Conservation (phyloP, 371 early-diverging fungal species). For the Apophysomyces trapeziformis region DNA sequence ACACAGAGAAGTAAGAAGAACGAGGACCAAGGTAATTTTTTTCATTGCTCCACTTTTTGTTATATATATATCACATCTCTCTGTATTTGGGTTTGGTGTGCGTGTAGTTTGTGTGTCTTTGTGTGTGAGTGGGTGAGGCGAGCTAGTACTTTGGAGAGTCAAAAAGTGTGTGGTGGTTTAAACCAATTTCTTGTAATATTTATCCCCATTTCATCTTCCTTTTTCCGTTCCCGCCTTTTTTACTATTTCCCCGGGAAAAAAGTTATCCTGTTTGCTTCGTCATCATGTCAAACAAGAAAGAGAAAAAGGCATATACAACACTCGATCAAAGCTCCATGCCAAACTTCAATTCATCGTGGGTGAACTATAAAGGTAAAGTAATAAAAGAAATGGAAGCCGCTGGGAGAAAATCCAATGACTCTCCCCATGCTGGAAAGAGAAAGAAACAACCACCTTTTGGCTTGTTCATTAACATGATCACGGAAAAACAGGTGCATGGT, state of each 20-base stretch:
- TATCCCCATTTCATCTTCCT: not conserved
- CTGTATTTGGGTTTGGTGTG: no score
- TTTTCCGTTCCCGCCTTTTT: not conserved
- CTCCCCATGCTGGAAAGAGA: not conserved
- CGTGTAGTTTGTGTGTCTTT: no score
- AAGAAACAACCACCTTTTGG: not conserved
- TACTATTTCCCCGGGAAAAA: not conserved
- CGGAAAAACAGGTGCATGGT: slow-evolving; percentile 82
- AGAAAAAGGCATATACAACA: slow-evolving; percentile 37
- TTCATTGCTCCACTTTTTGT: no score
- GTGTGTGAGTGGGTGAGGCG: no score
- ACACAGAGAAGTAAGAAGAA: no score
- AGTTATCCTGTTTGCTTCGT: not conserved
- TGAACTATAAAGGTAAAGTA: slow-evolving; percentile 65
- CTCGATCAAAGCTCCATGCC: slow-evolving; percentile 69
- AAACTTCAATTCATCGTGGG: slow-evolving; percentile 74
- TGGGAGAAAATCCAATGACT: no score
- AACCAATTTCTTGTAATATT: not conserved
- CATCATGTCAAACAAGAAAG: slow-evolving; percentile 16
- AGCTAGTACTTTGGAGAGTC: no score
- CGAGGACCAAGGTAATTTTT: no score
- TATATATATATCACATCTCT: no score
- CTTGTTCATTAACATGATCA: not conserved
- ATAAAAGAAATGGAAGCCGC: no score
- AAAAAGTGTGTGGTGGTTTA: no score